Percentiles rank a stretch among this genome's conserved stretches.
These are phyloP conservation scores for Articulospora tetracladia DNA, from an alignment of 495 filamentous ascomycete species.

Conservation along the genomic window DNA sequence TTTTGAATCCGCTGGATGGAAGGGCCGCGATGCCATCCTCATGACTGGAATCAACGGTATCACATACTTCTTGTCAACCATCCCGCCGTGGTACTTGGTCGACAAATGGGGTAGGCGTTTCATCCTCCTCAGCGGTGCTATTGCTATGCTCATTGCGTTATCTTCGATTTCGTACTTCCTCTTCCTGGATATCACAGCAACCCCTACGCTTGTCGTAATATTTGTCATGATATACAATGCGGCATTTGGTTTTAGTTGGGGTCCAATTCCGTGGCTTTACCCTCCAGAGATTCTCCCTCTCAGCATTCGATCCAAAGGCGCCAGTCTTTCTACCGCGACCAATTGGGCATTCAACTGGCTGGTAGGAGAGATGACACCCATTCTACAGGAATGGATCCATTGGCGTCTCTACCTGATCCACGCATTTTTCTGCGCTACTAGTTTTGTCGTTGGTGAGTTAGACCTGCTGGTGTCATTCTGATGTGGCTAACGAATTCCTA, in stretches of 20 bases:
- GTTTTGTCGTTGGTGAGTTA: constrained; percentile 88
- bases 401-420: constrained; percentile 95
- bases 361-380: constrained; percentile 89
- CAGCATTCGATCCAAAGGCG: constrained; percentile 96
- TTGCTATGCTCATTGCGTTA: constrained; percentile 89
- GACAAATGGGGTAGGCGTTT: constrained; percentile 87
- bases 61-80: constrained; percentile 82
- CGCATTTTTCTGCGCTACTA: constrained; percentile 94
- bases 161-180: constrained; percentile 94
- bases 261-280: constrained; percentile 96
- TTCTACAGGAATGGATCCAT: constrained; percentile 83
- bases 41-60: constrained; percentile 98
- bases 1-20: constrained; percentile 94
- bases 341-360: constrained; percentile 99
- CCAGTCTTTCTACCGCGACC: constrained; percentile 90
- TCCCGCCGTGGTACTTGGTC: constrained; percentile 97
- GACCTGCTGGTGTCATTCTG: constrained; percentile 1
- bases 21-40: constrained; percentile 81
- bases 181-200: constrained; percentile 72
- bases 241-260: constrained; percentile 98
- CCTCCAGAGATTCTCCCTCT: constrained; percentile 95
- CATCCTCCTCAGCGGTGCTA: constrained; percentile 85
- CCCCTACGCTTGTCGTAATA: constrained; percentile 80
- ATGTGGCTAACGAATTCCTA: constrained; percentile 34
- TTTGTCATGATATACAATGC: constrained; percentile 99